Base-by-base conservation (phyloP, 2,329 filamentous ascomycete species). In the Cercospora brassicicola region DNA sequence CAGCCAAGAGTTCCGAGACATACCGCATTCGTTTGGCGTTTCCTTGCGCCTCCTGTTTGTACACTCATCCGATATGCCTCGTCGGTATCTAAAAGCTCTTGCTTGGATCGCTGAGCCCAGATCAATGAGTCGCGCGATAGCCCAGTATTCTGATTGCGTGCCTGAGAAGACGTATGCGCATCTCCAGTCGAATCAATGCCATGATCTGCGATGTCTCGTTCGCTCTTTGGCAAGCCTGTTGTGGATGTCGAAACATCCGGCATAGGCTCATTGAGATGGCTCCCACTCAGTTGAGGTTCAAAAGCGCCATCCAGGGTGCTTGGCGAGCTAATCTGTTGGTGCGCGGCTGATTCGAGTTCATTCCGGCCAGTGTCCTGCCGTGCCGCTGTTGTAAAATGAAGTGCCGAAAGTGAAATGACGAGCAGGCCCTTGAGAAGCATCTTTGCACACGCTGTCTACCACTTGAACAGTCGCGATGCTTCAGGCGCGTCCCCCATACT, bases 31-130 rank as follows among this genome's bases (percentile, higher is more conserved):
- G 42, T 48, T 39, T 63, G 61, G 13, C 61, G 42, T 33, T 36
- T 53, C 45, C 7, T 18, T 31, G 30, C 18, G 18, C 61, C 48
- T 31, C 42, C 61, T 31, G 13, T 63, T 13, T 18, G 33, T 9
- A 48, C 61, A 18, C 53, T 15, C 61, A 63, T 63, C 23, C 53
- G 61, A n/a, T 63, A 63, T 31, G 55, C 55, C 18, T 62, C 59
- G 23, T 62, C 59, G 28, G 30, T 36, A 13, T 59, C 28, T 20
- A 31, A 23, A 59, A 15, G 15, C 28, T 59, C 28, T 15, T 36
- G 55, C 26, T 11, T n/a, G n/a, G 55, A 11, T 9, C 26, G 28
- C 31, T 28, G 28, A 59, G 55, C 13, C 31, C 13, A 55, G 6
- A 33, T n/a, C 30, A 36, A 30, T 36, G 55, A 55, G 11, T 26